phyloP scores from a whole-genome alignment of 805 yeast species.

The Metschnikowia cerradonensis region DNA sequence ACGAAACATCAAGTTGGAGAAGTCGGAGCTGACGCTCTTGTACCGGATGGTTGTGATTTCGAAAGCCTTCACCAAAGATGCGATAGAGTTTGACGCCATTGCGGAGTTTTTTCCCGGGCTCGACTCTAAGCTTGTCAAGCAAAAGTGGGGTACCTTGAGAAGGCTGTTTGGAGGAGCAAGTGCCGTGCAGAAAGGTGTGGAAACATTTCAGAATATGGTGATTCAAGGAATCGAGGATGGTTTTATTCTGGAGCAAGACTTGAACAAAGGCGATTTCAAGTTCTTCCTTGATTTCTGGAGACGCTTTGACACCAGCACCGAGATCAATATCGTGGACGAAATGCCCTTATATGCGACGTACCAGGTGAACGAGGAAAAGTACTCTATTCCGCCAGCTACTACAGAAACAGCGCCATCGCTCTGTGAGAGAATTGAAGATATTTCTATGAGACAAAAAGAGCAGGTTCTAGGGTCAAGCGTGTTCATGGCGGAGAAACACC shows the following conservation, averaged over 20 bases:
- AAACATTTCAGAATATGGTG: conserved; percentile 66
- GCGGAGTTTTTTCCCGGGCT: conserved; percentile 44
- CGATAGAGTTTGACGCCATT: conserved; percentile 64
- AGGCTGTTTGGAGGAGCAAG: conserved; percentile 41
- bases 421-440: conserved; percentile 45
- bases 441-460: conserved; percentile 72
- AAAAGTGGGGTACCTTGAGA: conserved; percentile 69
- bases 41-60: conserved; percentile 65
- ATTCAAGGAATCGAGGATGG: conserved; percentile 56
- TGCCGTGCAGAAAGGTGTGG: conserved; percentile 58
- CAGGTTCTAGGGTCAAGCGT: conserved; percentile 43
- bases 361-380: conserved; percentile 47
- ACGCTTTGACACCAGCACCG: conserved; percentile 39
- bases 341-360: conserved; percentile 39
- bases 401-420: conserved; percentile 11
- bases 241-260: conserved; percentile 44
- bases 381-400: conserved; percentile 31
- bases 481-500: conserved; percentile 35
- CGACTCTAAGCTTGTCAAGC: conserved; percentile 44
- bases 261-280: conserved; percentile 47
- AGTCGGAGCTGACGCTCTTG: conserved; percentile 49
- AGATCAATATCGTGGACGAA: conserved; percentile 24
- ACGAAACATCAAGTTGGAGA: conserved; percentile 27
- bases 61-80: conserved; percentile 52
- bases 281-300: conserved; percentile 65